Evolutionary conservation across 2,329 filamentous ascomycete genomes (phyloP).

Genomic region (Trichoderma sp.): DNA sequence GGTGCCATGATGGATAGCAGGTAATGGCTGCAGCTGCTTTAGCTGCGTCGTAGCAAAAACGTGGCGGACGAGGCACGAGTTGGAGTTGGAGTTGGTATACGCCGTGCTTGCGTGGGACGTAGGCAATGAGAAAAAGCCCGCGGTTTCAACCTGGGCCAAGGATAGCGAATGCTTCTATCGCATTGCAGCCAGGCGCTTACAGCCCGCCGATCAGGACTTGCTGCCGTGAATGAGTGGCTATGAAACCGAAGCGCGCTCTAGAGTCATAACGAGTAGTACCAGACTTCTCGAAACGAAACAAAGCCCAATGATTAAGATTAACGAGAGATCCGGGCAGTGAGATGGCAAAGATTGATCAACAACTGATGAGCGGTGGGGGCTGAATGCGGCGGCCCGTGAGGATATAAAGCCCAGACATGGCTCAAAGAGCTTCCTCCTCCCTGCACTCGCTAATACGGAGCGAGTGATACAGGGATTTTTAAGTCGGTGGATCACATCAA

Average conservation of each 20-base stretch:
- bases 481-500: constrained; percentile 15
- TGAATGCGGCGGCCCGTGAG: constrained; percentile 15
- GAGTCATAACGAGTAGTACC: constrained; percentile 29
- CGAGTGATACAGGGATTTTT: constrained; percentile 13
- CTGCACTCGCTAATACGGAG: constrained; percentile 7
- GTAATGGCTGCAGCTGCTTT: constrained; percentile 24
- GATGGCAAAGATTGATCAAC: constrained; percentile 19
- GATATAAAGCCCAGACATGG: constrained; percentile 19
- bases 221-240: neutral
- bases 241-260: neutral
- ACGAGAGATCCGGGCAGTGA: constrained; percentile 23
- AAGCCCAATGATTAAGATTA: constrained; percentile 12
- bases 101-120: constrained; percentile 26
- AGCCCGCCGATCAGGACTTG: constrained; percentile 15
- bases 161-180: constrained; percentile 18
- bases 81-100: constrained; percentile 21
- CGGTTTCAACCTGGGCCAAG: constrained; percentile 15
- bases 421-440: constrained; percentile 2
- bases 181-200: constrained; percentile 17
- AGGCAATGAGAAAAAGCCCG: constrained; percentile 27
- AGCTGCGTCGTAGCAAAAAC: constrained; percentile 19
- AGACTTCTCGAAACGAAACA: constrained; percentile 28
- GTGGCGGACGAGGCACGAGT: constrained; percentile 26
- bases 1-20: constrained; percentile 44
- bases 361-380: constrained; percentile 13